Conservation (phyloP, 1,284 basidiomycete genomes). For the Cystobasidium slooffiae region DNA sequence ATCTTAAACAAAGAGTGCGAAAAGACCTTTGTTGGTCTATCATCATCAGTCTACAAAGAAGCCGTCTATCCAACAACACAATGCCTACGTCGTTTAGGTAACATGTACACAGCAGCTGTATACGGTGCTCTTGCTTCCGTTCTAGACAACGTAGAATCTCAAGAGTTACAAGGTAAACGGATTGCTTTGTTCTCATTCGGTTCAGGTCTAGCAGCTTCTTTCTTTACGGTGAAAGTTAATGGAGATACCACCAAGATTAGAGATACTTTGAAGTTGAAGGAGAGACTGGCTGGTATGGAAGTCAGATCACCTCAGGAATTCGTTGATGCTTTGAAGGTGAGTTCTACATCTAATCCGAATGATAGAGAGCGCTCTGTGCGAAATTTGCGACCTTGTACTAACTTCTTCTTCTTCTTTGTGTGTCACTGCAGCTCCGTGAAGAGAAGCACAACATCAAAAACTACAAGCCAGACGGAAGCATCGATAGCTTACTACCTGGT, state of each 20-base stretch:
- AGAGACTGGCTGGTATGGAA: constrained; percentile 83
- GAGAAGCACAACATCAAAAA: constrained; percentile 91
- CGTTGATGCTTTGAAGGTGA: constrained; percentile 73
- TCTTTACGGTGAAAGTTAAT: constrained; percentile 83
- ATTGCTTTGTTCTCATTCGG: constrained; percentile 94
- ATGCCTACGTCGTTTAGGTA: constrained; percentile 85
- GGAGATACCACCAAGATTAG: constrained; percentile 81
- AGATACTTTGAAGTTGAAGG: constrained; percentile 84
- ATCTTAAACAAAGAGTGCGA: constrained; percentile 93
- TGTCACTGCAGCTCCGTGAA: constrained; percentile 73
- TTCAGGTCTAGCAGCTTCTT: constrained; percentile 85
- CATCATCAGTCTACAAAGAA: constrained; percentile 71
- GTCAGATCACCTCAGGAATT: constrained; percentile 89
- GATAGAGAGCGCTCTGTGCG: neutral
- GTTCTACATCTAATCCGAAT: constrained; percentile 46
- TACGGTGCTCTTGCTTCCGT: constrained; percentile 90
- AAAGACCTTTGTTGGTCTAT: constrained; percentile 82
- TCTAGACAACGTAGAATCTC: constrained; percentile 70
- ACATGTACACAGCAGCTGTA: constrained; percentile 98
- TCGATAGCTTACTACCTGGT: constrained; percentile 92
- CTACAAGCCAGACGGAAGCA: constrained; percentile 81
- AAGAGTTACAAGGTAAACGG: constrained; percentile 74
- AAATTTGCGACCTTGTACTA: neutral
- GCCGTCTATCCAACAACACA: constrained; percentile 77
- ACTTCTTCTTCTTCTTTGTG: neutral